phyloP scores from a whole-genome alignment of 139 green algal genomes.

The Chlamydomonas sphaeroides region DNA sequence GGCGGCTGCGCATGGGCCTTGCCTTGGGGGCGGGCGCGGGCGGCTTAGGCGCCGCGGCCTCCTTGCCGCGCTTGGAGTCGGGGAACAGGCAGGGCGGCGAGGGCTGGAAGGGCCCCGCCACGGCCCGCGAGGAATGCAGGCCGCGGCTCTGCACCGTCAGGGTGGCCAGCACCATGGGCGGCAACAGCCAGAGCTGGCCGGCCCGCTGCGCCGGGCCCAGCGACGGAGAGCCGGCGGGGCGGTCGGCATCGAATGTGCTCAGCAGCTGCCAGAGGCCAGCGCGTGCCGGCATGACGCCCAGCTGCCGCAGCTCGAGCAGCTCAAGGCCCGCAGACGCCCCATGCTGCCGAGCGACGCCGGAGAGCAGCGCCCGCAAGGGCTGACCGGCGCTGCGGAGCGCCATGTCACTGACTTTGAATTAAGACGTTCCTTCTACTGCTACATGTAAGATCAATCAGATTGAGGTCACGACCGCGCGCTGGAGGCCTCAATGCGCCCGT shows the following conservation, averaged over 20 bases:
- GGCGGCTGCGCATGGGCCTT: not conserved
- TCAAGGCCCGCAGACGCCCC: not conserved
- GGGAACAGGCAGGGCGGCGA: not conserved
- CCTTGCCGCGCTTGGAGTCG: not conserved
- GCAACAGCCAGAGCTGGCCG: slow-evolving; percentile 1
- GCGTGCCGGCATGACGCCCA: no score
- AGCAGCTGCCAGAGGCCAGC: not conserved
- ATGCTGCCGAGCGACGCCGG: not conserved
- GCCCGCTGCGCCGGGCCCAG: no score
- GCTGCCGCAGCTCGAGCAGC: not conserved
- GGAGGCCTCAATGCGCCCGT: no score
- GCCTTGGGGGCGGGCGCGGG: slow-evolving; percentile 1
- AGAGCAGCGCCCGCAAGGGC: not conserved
- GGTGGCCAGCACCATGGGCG: not conserved
- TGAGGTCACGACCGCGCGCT: no score
- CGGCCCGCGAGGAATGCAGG: not conserved
- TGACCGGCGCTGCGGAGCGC: not conserved
- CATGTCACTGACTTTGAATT: no score
- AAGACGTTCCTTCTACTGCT: no score
- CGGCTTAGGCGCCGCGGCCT: not conserved
- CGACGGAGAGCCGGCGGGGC: no score
- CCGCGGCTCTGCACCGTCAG: not conserved
- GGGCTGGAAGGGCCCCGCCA: not conserved
- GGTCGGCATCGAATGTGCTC: no score
- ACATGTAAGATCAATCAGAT: no score